A percentile compares a stretch with the other conserved stretches of the same genome.
Evolutionary conservation across 495 filamentous ascomycete species (phyloP).

Genomic region (Aspergillus nanangensis): DNA sequence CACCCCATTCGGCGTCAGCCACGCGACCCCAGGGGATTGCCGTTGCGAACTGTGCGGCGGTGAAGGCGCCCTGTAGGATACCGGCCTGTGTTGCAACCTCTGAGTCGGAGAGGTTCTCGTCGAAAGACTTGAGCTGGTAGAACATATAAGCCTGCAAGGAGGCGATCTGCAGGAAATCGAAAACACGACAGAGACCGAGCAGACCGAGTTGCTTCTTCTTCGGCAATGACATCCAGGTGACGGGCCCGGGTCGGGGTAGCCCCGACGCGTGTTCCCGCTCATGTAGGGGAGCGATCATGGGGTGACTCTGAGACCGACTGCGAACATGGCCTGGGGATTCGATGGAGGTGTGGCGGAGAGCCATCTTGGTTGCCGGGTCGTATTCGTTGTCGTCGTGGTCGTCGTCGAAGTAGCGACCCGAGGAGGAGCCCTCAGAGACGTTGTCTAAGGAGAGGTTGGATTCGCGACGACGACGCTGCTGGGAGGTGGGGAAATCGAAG

Average conservation of each 20-base stretch:
- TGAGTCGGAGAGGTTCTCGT: conserved; percentile 57
- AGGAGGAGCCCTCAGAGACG: conserved; percentile 31
- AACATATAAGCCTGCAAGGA: conserved; percentile 68
- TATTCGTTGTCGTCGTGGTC: conserved; percentile 19
- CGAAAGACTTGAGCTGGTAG: conserved; percentile 71
- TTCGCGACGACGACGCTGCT: conserved; percentile 33
- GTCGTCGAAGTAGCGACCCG: conserved; percentile 19
- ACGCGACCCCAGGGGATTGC: conserved; percentile 80
- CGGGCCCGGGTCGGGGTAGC: conserved; percentile 28
- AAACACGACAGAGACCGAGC: conserved; percentile 68
- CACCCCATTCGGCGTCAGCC: conserved; percentile 65
- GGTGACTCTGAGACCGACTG: conserved; percentile 33
- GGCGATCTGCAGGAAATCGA: conserved; percentile 45
- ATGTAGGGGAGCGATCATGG: neutral
- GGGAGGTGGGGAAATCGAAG: conserved; percentile 13
- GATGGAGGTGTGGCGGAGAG: conserved; percentile 33
- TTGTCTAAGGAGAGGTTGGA: conserved; percentile 34
- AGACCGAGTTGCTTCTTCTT: conserved; percentile 70
- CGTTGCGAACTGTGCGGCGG: conserved; percentile 77
- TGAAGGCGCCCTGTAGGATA: conserved; percentile 73
- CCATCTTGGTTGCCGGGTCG: conserved; percentile 22
- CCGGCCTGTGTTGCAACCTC: conserved; percentile 74
- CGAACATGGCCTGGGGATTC: conserved; percentile 31
- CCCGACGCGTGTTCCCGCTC: neutral
- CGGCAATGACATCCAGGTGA: conserved; percentile 67